Evolutionary conservation across 495 filamentous ascomycete genomes (phyloP).

Genomic region (Penicillium cataractarum): DNA sequence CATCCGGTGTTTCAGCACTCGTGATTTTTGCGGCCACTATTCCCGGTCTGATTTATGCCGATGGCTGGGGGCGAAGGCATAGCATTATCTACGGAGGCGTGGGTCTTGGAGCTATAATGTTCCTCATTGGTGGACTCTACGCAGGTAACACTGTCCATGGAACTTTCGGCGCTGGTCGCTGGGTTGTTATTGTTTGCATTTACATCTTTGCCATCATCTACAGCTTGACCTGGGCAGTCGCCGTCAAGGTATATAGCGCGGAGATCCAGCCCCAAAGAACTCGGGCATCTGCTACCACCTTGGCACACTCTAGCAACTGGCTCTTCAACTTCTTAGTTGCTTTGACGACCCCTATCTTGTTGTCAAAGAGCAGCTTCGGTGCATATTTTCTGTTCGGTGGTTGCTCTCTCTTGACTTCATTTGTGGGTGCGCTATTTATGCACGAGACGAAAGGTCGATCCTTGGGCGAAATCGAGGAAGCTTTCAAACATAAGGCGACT

Average conservation of each 20-base stretch:
- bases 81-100: conserved; percentile 60
- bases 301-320: conserved; percentile 56
- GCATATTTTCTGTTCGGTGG: conserved; percentile 66
- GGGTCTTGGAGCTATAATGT: conserved; percentile 48
- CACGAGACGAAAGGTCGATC: conserved; percentile 61
- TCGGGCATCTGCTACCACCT: conserved; percentile 51
- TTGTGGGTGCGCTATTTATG: conserved; percentile 58
- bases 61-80: conserved; percentile 62
- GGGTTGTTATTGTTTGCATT: conserved; percentile 59
- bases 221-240: conserved; percentile 56
- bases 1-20: conserved; percentile 57
- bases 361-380: conserved; percentile 57
- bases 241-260: conserved; percentile 55
- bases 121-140: conserved; percentile 56
- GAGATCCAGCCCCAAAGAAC: conserved; percentile 62
- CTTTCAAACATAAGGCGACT: conserved; percentile 41
- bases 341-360: conserved; percentile 63
- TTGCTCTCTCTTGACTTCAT: conserved; percentile 49
- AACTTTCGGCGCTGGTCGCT: conserved; percentile 48
- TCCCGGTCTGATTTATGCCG: conserved; percentile 57
- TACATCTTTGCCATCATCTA: conserved; percentile 49
- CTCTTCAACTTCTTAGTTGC: conserved; percentile 66
- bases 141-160: conserved; percentile 51
- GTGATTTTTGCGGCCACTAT: conserved; percentile 54
- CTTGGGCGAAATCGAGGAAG: conserved; percentile 61